Conservation (phyloP, 2,329 filamentous ascomycete species). For the Fusarium drepaniforme region DNA sequence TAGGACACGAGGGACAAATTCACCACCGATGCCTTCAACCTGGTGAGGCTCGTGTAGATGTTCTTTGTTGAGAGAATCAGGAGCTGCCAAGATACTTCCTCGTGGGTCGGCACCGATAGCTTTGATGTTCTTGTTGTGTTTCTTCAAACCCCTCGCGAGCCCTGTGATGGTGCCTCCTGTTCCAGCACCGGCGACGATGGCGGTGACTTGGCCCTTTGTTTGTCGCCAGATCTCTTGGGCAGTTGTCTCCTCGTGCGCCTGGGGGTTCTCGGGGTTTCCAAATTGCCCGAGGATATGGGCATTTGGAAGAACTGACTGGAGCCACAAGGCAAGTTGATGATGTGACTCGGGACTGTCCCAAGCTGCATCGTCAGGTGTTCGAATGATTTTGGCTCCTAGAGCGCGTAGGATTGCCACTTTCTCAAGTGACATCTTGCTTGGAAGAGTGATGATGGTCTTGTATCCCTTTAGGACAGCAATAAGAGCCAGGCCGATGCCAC, state of each 20-base stretch:
- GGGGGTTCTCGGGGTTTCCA: slow-evolving; percentile 87
- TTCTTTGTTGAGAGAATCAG: slow-evolving; percentile 80
- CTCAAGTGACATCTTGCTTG: slow-evolving; percentile 98
- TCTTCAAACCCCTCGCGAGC: slow-evolving; percentile 83
- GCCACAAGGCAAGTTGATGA: slow-evolving; percentile 79
- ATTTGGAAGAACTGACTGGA: slow-evolving; percentile 95
- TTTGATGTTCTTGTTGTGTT: slow-evolving; percentile 86
- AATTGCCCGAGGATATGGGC: slow-evolving; percentile 98
- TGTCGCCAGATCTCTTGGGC: slow-evolving; percentile 96
- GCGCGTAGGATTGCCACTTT: slow-evolving; percentile 95
- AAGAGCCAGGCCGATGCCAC: slow-evolving; percentile 90
- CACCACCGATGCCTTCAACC: slow-evolving; percentile 98
- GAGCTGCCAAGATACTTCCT: slow-evolving; percentile 88
- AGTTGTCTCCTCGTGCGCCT: slow-evolving; percentile 85
- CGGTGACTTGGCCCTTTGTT: slow-evolving; percentile 83
- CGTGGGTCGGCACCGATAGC: slow-evolving; percentile 92
- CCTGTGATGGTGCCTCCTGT: slow-evolving; percentile 96
- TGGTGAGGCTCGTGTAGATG: slow-evolving; percentile 88
- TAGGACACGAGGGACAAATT: slow-evolving; percentile 94
- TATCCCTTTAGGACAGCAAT: slow-evolving; percentile 97
- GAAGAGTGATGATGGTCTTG: slow-evolving; percentile 96
- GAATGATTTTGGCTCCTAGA: slow-evolving; percentile 94
- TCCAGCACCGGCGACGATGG: slow-evolving; percentile 88
- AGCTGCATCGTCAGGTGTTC: slow-evolving; percentile 93
- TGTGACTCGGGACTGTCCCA: slow-evolving; percentile 95